Evolutionary conservation across 306 rosid species (phyloP).

Genomic region (Aeschynomene evenia): DNA sequence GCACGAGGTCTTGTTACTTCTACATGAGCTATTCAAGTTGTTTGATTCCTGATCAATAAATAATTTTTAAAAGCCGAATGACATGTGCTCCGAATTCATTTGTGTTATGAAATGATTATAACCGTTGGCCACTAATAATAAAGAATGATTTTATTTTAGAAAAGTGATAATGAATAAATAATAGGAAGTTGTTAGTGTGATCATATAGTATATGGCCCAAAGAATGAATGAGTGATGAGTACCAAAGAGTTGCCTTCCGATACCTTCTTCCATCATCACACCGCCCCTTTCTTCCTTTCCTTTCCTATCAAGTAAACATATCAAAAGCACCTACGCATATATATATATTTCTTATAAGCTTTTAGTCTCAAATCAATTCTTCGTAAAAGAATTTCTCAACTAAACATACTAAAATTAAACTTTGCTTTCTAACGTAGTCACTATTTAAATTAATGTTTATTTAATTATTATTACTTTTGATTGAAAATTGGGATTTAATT

Average conservation of each 20-base stretch:
- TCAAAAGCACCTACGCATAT: neutral
- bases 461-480: too few relatives aligned
- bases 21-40: neutral
- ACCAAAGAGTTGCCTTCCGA: slow-evolving; percentile 17
- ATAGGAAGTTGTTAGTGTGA: too few relatives aligned
- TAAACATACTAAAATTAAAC: too few relatives aligned
- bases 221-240: neutral
- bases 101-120: neutral
- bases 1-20: neutral
- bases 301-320: slow-evolving; percentile 26
- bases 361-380: neutral
- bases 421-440: too few relatives aligned
- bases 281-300: slow-evolving; percentile 4
- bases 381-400: too few relatives aligned
- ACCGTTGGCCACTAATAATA: neutral
- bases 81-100: slow-evolving; percentile 4
- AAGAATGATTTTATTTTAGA: neutral
- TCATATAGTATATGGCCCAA: too few relatives aligned
- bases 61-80: neutral
- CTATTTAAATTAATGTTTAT: too few relatives aligned
- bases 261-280: slow-evolving; percentile 35
- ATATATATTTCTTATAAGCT: neutral
- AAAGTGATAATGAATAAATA: neutral
- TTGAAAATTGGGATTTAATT: neutral
- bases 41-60: neutral